Evolutionary conservation across 2,329 filamentous ascomycete species (phyloP).

Genomic region (Diaporthe velutina): DNA sequence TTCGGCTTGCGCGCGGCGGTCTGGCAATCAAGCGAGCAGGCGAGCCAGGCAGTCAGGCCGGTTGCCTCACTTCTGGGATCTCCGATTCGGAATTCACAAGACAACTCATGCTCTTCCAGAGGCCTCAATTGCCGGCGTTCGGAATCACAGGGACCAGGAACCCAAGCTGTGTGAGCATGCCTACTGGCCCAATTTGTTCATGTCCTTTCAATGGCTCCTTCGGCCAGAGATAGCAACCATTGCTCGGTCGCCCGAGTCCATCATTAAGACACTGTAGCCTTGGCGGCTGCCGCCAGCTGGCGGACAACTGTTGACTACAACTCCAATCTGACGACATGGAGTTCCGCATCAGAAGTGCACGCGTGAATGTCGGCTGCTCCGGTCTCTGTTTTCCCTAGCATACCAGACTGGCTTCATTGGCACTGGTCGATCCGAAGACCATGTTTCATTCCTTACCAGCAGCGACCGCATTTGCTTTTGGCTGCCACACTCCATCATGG

Average conservation of each 20-base stretch:
- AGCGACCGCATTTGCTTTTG: constrained; percentile 14
- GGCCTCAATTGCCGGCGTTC: constrained; percentile 16
- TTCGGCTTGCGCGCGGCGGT: constrained; percentile 24
- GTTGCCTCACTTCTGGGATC: constrained; percentile 33
- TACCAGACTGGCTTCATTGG: not conserved
- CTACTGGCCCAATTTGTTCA: not conserved
- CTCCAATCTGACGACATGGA: constrained; percentile 33
- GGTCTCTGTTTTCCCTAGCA: not conserved
- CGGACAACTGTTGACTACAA: not conserved
- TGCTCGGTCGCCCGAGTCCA: too few relatives aligned
- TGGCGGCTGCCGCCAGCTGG: constrained; percentile 24
- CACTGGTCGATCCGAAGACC: constrained; percentile 12
- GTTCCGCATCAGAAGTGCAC: not conserved
- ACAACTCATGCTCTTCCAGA: not conserved
- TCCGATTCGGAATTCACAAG: constrained; percentile 12
- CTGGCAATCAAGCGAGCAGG: not conserved
- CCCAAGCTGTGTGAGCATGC: not conserved
- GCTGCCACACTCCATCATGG: constrained; percentile 37
- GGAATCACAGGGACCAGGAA: not conserved
- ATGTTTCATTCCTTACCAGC: constrained; percentile 22
- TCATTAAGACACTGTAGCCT: too few relatives aligned
- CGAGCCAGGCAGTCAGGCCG: not conserved
- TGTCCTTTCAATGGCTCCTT: not conserved
- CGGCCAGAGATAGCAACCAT: not conserved
- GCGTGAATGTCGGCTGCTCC: not conserved